These are phyloP conservation scores for Seiridium unicorne DNA, from an alignment of 2,329 filamentous ascomycete species.

Conservation along the genomic window DNA sequence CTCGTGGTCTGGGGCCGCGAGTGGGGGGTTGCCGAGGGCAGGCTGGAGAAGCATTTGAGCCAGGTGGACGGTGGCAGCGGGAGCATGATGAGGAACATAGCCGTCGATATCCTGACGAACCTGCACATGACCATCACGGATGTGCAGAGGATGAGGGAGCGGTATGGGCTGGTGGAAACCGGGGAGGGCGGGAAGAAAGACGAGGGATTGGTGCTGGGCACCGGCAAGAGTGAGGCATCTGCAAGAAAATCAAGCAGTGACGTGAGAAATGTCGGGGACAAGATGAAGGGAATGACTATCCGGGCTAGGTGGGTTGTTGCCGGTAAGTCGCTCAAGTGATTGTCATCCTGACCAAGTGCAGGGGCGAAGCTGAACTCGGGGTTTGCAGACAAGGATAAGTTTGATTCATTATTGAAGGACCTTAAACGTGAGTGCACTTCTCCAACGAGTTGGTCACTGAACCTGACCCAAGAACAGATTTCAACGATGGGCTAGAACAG, in stretches of 20 bases:
- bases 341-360: neutral
- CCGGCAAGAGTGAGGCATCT: constrained; percentile 8
- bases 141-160: constrained; percentile 38
- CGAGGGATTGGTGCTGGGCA: constrained; percentile 13
- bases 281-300: constrained; percentile 31
- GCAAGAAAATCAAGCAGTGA: constrained; percentile 8
- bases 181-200: neutral
- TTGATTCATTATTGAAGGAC: constrained; percentile 36
- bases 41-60: constrained; percentile 38
- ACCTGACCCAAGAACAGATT: constrained; percentile 28
- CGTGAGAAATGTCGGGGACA: constrained; percentile 23
- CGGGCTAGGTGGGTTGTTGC: constrained; percentile 43
- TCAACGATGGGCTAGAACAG: constrained; percentile 46
- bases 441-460: too few species aligned
- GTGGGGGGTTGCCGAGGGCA: constrained; percentile 46
- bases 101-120: constrained; percentile 40
- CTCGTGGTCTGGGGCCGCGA: constrained; percentile 45
- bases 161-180: constrained; percentile 37
- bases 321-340: constrained; percentile 23
- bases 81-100: constrained; percentile 33
- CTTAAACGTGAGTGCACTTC: constrained; percentile 33
- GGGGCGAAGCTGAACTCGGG: neutral
- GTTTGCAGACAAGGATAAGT: constrained; percentile 41
- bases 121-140: constrained; percentile 43
- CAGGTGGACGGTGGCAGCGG: constrained; percentile 28